Evolutionary conservation across 2,329 filamentous ascomycete genomes (phyloP), one percentile per base, ranked within the genome.

Genomic region (Apiospora malaysiana): DNA sequence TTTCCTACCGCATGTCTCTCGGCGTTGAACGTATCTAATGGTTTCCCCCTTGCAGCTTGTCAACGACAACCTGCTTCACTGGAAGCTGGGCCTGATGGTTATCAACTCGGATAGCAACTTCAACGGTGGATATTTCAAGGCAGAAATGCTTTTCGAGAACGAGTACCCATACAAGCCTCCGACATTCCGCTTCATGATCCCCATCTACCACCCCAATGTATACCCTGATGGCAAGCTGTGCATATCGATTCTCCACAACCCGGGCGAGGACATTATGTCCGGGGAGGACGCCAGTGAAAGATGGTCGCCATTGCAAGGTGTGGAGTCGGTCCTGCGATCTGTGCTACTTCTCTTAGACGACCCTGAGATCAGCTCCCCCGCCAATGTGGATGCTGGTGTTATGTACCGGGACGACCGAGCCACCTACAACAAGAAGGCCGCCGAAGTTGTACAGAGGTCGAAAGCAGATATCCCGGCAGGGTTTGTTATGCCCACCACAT

Each of bases 221-320:
- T 98, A 98, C 83, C 84, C 90, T 7, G 93, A 98, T 80, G 95
- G 95, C 77, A 92, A 92, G 75, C 88, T 98, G 63, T 98, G 96
- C 85, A 98, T 99, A 80, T 98, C 95, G 65, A 99, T 99, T 77
- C 90, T 99, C 14, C 95, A 99, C 82, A 89, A 90, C 23, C 94
- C 96, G 0, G 96, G 96, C 75, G 94, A 98, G 72, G 95, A 98
- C 79, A 90, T 93, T 76, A 95, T 95, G 86, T 97, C 95, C 0
- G 96, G 96, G 72, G 95, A 98, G 82, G 83, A 89, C 49, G 95
- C 96, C 8, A 92, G 92, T 71, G 96, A 98, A 83, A 93, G 95
- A 71, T 99, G 95, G 95, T 94, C 94, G 7, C 95, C 96, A 0
- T 91, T 96, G 4, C 95, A 98, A 81, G 93, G 95, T 25, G 95